These are phyloP conservation scores for Ulmus americana DNA, from an alignment of 331 rosid genomes.

Conservation along the genomic window DNA sequence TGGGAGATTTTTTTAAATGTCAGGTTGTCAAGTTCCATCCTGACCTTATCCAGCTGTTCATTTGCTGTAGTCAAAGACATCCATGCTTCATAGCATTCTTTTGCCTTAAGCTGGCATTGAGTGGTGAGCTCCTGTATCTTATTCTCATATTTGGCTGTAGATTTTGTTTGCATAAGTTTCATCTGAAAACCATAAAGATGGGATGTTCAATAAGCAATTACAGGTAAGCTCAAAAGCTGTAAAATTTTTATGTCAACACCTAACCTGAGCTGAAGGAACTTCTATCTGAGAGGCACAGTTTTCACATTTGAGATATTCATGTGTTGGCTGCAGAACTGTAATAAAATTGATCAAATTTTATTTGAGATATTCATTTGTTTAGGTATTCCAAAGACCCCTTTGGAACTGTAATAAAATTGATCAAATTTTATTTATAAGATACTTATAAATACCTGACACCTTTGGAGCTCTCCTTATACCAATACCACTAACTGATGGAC, in stretches of 20 bases:
- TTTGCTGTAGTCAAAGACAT: slow-evolving; percentile 71
- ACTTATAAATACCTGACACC: slow-evolving; percentile 39
- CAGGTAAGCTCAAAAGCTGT: slow-evolving; percentile 17
- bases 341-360: slow-evolving; percentile 11
- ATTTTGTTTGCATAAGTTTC: slow-evolving; percentile 59
- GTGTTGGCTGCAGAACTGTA: slow-evolving; percentile 41
- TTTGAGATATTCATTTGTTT: slow-evolving; percentile 2
- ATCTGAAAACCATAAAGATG: slow-evolving; percentile 41
- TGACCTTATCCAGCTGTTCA: slow-evolving; percentile 57
- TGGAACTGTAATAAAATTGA: slow-evolving; percentile 40
- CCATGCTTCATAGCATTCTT: slow-evolving; percentile 90
- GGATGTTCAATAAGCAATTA: slow-evolving; percentile 29
- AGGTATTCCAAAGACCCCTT: too few species aligned
- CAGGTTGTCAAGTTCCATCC: slow-evolving; percentile 65
- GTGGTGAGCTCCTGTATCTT: slow-evolving; percentile 61
- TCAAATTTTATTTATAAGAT: not conserved
- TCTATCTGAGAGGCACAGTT: slow-evolving; percentile 51
- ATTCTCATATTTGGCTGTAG: slow-evolving; percentile 55
- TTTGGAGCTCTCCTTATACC: slow-evolving; percentile 54
- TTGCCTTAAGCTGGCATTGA: slow-evolving; percentile 61
- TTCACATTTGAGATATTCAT: slow-evolving; percentile 48
- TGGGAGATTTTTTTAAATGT: slow-evolving; percentile 54
- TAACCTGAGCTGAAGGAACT: slow-evolving; percentile 70
- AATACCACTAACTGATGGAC: slow-evolving; percentile 72
- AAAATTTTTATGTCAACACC: slow-evolving; percentile 21